Conservation (phyloP, 371 early-diverging fungal genomes). For the Amoeboaphelidium protococcarum region DNA sequence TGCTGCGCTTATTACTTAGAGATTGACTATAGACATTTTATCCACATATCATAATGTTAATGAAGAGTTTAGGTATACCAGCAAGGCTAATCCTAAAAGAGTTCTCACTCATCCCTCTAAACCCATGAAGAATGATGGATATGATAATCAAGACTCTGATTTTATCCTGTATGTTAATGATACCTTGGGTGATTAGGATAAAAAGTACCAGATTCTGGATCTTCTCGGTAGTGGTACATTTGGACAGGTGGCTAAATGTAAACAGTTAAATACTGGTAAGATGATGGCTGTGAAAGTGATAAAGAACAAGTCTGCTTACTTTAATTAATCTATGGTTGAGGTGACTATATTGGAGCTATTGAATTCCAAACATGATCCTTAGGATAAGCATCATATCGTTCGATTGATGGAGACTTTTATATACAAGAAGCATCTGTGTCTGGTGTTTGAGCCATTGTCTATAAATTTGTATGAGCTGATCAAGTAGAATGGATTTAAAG, state of each 20-base stretch:
- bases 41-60: conserved; percentile 42
- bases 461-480: conserved; percentile 81
- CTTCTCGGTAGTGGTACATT: conserved; percentile 90
- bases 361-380: conserved; percentile 34
- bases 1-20: no score
- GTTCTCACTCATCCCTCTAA: conserved; percentile 77
- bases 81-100: conserved; percentile 42
- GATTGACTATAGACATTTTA: conserved; percentile 8
- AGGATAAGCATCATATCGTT: conserved; percentile 52
- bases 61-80: conserved; percentile 37
- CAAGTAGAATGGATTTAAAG: conserved; percentile 64
- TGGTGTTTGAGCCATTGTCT: conserved; percentile 77
- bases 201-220: conserved; percentile 56
- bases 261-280: conserved; percentile 45
- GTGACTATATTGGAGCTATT: conserved; percentile 55
- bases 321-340: conserved; percentile 76
- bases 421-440: conserved; percentile 69
- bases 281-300: conserved; percentile 88
- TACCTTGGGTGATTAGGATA: conserved; percentile 49
- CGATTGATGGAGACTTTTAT: conserved; percentile 55
- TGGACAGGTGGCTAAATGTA: conserved; percentile 91
- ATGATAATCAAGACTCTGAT: conserved; percentile 75
- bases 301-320: conserved; percentile 72
- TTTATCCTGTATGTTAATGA: conserved; percentile 86
- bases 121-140: conserved; percentile 58